phyloP scores from a whole-genome alignment of 2,329 filamentous ascomycete genomes.

The Diaporthe velutina region DNA sequence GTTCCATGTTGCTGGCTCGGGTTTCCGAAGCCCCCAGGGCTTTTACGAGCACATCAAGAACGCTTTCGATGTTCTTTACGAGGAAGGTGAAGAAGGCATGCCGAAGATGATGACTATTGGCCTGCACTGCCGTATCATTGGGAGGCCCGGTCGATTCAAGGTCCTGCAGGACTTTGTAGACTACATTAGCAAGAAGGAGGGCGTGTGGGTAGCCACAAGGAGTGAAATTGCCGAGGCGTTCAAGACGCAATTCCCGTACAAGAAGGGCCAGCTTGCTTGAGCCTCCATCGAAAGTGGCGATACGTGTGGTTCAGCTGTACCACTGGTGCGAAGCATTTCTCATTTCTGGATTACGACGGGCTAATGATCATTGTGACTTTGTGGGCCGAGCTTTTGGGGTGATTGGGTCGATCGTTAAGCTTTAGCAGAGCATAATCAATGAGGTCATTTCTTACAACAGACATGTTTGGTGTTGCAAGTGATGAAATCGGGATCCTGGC shows the following conservation, averaged over 20 bases:
- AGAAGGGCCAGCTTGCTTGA: constrained; percentile 52
- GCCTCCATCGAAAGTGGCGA: too few relatives aligned
- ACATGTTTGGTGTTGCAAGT: too few relatives aligned
- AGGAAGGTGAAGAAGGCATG: constrained; percentile 60
- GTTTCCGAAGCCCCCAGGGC: constrained; percentile 58
- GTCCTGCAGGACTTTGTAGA: constrained; percentile 66
- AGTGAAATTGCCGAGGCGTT: constrained; percentile 66
- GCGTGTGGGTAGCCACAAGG: constrained; percentile 66
- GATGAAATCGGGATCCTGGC: too few relatives aligned
- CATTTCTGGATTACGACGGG: neutral
- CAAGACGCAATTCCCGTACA: constrained; percentile 60
- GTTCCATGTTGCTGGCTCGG: constrained; percentile 53
- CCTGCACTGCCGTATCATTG: constrained; percentile 65
- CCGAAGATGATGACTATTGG: constrained; percentile 72
- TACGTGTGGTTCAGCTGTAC: neutral
- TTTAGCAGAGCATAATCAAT: neutral
- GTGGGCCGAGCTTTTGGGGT: neutral
- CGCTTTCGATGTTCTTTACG: constrained; percentile 66
- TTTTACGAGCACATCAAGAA: constrained; percentile 63
- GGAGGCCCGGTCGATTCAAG: constrained; percentile 63
- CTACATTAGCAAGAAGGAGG: constrained; percentile 64
- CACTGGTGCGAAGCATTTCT: too few relatives aligned
- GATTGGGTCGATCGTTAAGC: too few relatives aligned
- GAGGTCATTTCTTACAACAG: too few relatives aligned
- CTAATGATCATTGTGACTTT: too few relatives aligned